Conservation (phyloP, 495 filamentous ascomycete genomes). For the Penicillium lividum region DNA sequence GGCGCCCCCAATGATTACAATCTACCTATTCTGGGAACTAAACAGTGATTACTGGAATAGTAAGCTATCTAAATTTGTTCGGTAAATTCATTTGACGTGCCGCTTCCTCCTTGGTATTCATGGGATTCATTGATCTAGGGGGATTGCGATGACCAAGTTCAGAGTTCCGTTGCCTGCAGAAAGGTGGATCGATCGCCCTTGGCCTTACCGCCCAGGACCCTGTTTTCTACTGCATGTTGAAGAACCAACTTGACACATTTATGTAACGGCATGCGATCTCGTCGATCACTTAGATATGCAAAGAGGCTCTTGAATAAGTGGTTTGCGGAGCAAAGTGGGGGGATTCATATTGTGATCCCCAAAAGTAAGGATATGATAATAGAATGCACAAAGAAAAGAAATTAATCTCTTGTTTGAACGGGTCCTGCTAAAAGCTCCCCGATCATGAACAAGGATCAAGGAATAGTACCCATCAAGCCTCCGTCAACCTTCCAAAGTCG, state of each 20-base stretch:
- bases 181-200: conserved; percentile 1
- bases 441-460: conserved; percentile 1
- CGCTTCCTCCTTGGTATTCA: background rate
- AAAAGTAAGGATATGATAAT: conserved; percentile 3
- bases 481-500: conserved; percentile 14
- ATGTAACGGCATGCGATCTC: background rate
- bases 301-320: background rate
- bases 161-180: background rate
- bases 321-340: conserved; percentile 10
- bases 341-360: conserved; percentile 11
- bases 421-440: conserved; percentile 11
- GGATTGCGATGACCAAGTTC: background rate
- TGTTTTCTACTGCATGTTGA: background rate
- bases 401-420: conserved; percentile 10
- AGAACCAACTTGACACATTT: background rate
- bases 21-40: background rate
- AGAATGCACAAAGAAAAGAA: conserved; percentile 21
- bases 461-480: conserved; percentile 14
- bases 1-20: background rate
- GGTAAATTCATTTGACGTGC: background rate
- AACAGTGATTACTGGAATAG: background rate
- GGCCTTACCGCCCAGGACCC: conserved; percentile 2
- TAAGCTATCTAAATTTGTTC: background rate
- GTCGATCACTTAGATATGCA: background rate
- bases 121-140: background rate